These are phyloP conservation scores for Carnegiea gigantea DNA, from an alignment of 179 eudicot species.

Conservation along the genomic window DNA sequence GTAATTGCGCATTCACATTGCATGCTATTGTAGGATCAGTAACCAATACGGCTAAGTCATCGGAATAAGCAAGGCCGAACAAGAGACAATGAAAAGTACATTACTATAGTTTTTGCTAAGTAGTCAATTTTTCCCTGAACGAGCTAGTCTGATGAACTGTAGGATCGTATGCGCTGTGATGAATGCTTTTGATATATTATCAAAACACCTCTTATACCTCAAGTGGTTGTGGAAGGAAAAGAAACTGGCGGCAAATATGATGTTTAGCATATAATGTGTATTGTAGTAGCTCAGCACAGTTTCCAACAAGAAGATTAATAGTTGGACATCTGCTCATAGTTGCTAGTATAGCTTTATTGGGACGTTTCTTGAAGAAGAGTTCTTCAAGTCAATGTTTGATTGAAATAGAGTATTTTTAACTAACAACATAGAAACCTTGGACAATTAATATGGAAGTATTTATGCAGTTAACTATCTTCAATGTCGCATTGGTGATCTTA, in stretches of 20 bases:
- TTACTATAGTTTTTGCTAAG: background rate
- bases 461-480: background rate
- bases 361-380: background rate
- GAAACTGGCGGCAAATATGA: background rate
- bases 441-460: background rate
- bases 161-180: background rate
- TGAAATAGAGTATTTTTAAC: background rate
- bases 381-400: background rate
- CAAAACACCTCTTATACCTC: background rate
- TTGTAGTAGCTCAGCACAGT: background rate
- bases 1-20: background rate
- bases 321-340: background rate
- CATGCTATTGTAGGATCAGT: background rate
- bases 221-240: background rate
- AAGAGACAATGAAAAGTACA: background rate
- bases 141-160: background rate
- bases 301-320: no score
- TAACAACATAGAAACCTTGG: background rate
- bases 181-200: background rate
- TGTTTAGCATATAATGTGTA: background rate
- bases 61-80: background rate
- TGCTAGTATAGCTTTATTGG: conserved; percentile 2
- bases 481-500: background rate
- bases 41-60: background rate
- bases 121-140: background rate